phyloP scores from a whole-genome alignment of 441 rosid species.

The Arabidopsis hybrid region DNA sequence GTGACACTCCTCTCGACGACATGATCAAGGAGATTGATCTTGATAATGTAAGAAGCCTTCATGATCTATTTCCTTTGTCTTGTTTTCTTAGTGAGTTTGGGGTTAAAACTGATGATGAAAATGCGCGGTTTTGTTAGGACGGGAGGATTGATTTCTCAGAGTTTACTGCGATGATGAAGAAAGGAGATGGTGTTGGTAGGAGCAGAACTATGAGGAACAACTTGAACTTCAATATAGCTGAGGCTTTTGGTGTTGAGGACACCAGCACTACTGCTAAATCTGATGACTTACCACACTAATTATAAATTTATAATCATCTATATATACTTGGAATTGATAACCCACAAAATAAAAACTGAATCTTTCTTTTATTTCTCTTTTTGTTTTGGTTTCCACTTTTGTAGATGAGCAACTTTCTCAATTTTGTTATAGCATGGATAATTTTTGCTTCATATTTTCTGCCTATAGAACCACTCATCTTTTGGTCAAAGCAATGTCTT shows the following conservation, averaged over 20 bases:
- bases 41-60: constrained; percentile 69
- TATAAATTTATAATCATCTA: neutral
- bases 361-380: constrained; percentile 2
- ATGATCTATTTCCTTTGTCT: neutral
- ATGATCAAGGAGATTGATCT: constrained; percentile 82
- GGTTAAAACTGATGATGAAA: neutral
- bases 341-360: constrained; percentile 12
- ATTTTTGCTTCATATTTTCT: constrained; percentile 30
- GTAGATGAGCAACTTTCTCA: constrained; percentile 39
- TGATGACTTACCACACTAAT: constrained; percentile 33
- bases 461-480: no score
- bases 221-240: constrained; percentile 67
- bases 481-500: constrained; percentile 2
- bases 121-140: constrained; percentile 54
- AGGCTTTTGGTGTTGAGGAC: constrained; percentile 58
- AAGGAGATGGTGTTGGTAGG: constrained; percentile 65
- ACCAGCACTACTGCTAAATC: constrained; percentile 21
- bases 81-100: constrained; percentile 8
- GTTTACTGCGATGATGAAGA: constrained; percentile 90
- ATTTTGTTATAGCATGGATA: constrained; percentile 34
- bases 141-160: constrained; percentile 83
- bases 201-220: constrained; percentile 75
- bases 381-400: constrained; percentile 9
- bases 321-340: constrained; percentile 24
- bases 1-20: constrained; percentile 76